Evolutionary conservation across 2,329 filamentous ascomycete species (phyloP).

Genomic region (Coniochaeta sp.): DNA sequence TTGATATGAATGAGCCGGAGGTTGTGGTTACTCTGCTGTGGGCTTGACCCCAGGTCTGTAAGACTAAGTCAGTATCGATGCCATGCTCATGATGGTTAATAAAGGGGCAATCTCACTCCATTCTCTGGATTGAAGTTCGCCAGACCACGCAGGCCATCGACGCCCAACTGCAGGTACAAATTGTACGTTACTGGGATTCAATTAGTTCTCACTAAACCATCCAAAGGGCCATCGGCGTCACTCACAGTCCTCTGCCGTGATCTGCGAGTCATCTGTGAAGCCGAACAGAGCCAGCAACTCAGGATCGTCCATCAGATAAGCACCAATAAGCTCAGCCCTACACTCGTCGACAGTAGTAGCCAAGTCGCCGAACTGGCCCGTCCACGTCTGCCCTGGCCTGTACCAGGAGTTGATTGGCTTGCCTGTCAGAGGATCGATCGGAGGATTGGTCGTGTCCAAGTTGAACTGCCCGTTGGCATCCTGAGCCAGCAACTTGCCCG

Average conservation of each 20-base stretch:
- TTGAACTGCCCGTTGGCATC: conserved; percentile 47
- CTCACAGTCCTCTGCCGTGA: conserved; percentile 28
- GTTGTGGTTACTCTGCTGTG: conserved; percentile 22
- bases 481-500: conserved; percentile 54
- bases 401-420: conserved; percentile 52
- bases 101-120: neutral
- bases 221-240: no score
- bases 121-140: conserved; percentile 28
- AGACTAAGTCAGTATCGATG: conserved; percentile 13
- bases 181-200: conserved; percentile 24
- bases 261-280: conserved; percentile 24
- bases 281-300: conserved; percentile 36
- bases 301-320: conserved; percentile 34
- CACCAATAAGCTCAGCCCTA: conserved; percentile 32
- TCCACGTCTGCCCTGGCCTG: conserved; percentile 58
- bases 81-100: no score
- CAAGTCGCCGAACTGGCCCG: conserved; percentile 50
- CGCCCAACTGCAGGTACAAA: conserved; percentile 31
- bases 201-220: no score
- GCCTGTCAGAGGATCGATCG: conserved; percentile 46
- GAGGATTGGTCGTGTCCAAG: conserved; percentile 51
- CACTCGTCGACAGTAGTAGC: conserved; percentile 56
- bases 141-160: conserved; percentile 31
- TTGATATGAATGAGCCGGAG: no score
- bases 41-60: conserved; percentile 35